Evolutionary conservation across 2,329 filamentous ascomycete species (phyloP).

Genomic region (Cladobotryum mycophilum): DNA sequence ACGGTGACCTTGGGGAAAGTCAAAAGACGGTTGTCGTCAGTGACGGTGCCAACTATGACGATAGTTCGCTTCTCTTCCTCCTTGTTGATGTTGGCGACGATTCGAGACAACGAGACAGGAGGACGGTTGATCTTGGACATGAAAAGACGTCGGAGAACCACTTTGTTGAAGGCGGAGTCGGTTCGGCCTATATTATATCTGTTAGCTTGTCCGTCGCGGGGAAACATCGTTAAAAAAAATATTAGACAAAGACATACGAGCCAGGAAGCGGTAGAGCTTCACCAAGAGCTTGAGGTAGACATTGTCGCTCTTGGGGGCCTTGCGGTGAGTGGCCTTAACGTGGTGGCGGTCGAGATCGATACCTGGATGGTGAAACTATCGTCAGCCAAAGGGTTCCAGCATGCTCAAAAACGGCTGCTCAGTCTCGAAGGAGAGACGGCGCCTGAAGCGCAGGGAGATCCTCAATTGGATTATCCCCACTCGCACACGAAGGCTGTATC

Average conservation of each 20-base stretch:
- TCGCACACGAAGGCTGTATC: constrained; percentile 44
- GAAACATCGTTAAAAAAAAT: constrained; percentile 2
- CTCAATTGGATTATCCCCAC: constrained; percentile 31
- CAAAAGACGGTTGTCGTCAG: constrained; percentile 93
- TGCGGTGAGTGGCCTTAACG: constrained; percentile 71
- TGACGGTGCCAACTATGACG: constrained; percentile 90
- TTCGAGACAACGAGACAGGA: constrained; percentile 88
- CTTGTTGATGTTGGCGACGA: constrained; percentile 64
- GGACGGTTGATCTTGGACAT: constrained; percentile 99
- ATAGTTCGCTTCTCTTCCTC: constrained; percentile 74
- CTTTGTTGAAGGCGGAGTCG: constrained; percentile 97
- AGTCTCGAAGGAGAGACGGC: constrained; percentile 17
- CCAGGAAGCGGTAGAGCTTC: constrained; percentile 96
- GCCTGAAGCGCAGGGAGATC: constrained; percentile 12
- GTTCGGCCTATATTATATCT: constrained; percentile 66
- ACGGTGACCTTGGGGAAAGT: constrained; percentile 87
- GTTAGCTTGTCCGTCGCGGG: background rate
- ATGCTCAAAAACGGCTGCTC: constrained; percentile 50
- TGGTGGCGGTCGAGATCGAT: constrained; percentile 68
- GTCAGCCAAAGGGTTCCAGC: constrained; percentile 58
- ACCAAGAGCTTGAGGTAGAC: constrained; percentile 95
- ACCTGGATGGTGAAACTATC: constrained; percentile 49
- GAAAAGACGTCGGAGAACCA: constrained; percentile 92
- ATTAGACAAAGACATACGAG: constrained; percentile 59
- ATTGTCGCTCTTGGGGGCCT: constrained; percentile 97